These are phyloP conservation scores for Blastocystis sp. DNA, from an alignment of 352 stramenopile genomes.

Conservation along the genomic window DNA sequence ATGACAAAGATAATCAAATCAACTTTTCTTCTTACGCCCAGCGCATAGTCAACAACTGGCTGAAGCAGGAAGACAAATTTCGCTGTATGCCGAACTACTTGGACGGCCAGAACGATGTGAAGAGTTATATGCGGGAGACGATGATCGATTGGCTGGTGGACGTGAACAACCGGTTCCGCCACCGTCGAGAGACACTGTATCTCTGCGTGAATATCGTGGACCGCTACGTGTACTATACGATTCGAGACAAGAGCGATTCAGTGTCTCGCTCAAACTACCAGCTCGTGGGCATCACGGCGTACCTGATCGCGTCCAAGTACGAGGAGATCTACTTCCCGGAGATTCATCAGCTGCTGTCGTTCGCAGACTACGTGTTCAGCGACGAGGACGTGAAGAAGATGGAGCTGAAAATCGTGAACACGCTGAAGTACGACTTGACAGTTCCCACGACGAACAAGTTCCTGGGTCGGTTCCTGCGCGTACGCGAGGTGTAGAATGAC, in stretches of 20 bases:
- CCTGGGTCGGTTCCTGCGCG: slow-evolving; percentile 84
- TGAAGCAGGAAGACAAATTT: slow-evolving; percentile 53
- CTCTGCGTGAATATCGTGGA: slow-evolving; percentile 95
- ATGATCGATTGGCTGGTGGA: slow-evolving; percentile 99
- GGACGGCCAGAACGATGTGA: slow-evolving; percentile 85
- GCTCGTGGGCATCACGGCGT: slow-evolving; percentile 84
- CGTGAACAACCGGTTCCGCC: slow-evolving; percentile 94
- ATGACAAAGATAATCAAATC: slow-evolving; percentile 33
- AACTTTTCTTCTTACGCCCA: slow-evolving; percentile 54
- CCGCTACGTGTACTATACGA: slow-evolving; percentile 73
- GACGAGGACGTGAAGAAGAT: slow-evolving; percentile 75
- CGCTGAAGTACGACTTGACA: slow-evolving; percentile 86
- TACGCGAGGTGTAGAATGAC: slow-evolving; percentile 57
- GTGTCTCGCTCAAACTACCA: slow-evolving; percentile 86
- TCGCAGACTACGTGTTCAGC: slow-evolving; percentile 91
- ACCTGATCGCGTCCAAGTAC: slow-evolving; percentile 96
- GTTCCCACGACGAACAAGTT: slow-evolving; percentile 85
- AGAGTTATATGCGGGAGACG: slow-evolving; percentile 95
- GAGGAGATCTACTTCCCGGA: slow-evolving; percentile 96
- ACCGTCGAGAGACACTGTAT: slow-evolving; percentile 88
- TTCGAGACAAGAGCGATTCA: slow-evolving; percentile 63
- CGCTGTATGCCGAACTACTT: slow-evolving; percentile 69
- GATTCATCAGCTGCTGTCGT: slow-evolving; percentile 89
- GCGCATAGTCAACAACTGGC: slow-evolving; percentile 54
- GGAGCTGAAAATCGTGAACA: slow-evolving; percentile 87